Evolutionary conservation across 1,284 basidiomycete species (phyloP).

Genomic region (Coniferiporia weirii): DNA sequence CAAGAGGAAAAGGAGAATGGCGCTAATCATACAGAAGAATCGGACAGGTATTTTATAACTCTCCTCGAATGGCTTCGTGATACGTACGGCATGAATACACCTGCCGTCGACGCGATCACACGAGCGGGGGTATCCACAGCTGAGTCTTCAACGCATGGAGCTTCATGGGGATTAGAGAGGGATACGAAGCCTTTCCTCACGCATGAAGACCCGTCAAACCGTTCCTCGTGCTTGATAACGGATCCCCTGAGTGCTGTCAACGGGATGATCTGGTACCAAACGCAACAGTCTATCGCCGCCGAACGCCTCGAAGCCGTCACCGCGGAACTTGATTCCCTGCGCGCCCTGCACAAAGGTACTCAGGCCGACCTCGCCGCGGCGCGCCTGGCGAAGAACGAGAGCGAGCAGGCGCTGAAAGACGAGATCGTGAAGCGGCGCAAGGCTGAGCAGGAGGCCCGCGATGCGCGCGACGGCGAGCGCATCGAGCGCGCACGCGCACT

Average conservation of each 20-base stretch:
- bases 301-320: conserved; percentile 6
- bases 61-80: conserved; percentile 15
- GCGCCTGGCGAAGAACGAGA: neutral
- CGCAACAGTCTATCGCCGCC: neutral
- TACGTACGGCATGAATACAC: conserved; percentile 8
- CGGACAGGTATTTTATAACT: conserved; percentile 4
- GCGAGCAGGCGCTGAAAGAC: neutral
- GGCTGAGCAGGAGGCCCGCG: neutral
- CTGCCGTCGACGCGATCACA: conserved; percentile 9
- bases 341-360: neutral
- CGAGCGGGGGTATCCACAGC: neutral
- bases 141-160: neutral
- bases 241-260: neutral
- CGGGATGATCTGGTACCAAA: neutral
- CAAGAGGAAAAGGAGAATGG: neutral
- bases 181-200: neutral
- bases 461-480: neutral
- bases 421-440: neutral
- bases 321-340: conserved; percentile 2
- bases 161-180: neutral
- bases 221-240: neutral
- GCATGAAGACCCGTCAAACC: neutral
- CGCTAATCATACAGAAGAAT: neutral
- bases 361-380: neutral
- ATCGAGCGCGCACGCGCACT: neutral